Base-by-base conservation (phyloP, 2,329 filamentous ascomycete genomes). In the Ophiostoma quercus region DNA sequence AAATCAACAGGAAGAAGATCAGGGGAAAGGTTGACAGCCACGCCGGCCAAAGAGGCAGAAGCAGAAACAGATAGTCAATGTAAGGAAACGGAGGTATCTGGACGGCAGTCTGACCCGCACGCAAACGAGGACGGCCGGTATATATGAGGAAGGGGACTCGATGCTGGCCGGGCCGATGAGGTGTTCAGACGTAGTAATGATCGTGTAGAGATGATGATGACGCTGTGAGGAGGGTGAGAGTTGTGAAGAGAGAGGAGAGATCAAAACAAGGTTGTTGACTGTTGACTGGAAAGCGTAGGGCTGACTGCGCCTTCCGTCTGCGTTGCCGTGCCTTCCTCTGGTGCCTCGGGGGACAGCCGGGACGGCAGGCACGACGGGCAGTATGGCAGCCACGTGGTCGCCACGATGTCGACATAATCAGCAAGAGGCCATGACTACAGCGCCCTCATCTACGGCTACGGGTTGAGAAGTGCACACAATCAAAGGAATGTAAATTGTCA, bases 241-340 rank as follows among this genome's bases (percentile, higher is more conserved):
- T 8, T 2, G 43, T n/a, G 43, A 19, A 2, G 16, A 47, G n/a
- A 47, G 43, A 19, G 11, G 51, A n/a, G 8, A 25, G 51, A 57
- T 57, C 51, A 57, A 22, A 57, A 57, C 51, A 57, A 57, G 51
- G 51, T 29, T 57, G 22, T 57, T 57, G 51, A 25, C 51, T 57
- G 51, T 12, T 54, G 25, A 4, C 9, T 34, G 34, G 51, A n/a
- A 8, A 25, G 51, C 11, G n/a, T 2, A 9, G 11, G 7, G 8
- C 3, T 25, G 51, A 25, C 29, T n/a, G 51, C 25, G 11, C n/a
- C 51, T 57, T 57, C 51, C n/a, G n/a, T 22, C 16, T 51, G n/a
- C 39, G 39, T 41, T 41, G 39, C 39, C 39, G 39, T 41, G 39
- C 39, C 39, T 41, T 41, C 39, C 39, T 34, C 43, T 2, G 43